These are phyloP conservation scores for Pleurotus cornucopiae DNA, from an alignment of 768 basidiomycete genomes.

Conservation along the genomic window DNA sequence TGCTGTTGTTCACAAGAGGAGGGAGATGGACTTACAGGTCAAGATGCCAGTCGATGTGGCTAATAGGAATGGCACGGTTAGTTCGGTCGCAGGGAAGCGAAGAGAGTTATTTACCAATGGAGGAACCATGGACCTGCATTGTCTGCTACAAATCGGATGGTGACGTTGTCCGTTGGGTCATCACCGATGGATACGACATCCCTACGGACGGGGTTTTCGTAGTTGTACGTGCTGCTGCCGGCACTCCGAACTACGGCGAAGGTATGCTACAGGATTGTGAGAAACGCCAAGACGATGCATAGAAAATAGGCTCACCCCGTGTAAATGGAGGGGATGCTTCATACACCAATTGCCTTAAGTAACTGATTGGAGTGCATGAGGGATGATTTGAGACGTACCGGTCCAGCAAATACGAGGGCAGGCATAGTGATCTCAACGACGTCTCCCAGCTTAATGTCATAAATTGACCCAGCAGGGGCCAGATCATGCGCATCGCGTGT, in stretches of 20 bases:
- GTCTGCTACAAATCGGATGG: constrained; percentile 62
- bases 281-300: neutral
- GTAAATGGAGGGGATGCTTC: constrained; percentile 43
- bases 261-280: constrained; percentile 22
- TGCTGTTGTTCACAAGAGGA: neutral
- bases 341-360: neutral
- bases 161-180: constrained; percentile 34
- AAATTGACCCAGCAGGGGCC: constrained; percentile 3
- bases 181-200: constrained; percentile 43
- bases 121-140: constrained; percentile 63
- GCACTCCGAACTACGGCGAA: constrained; percentile 41
- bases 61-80: constrained; percentile 10
- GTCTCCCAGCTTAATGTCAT: constrained; percentile 1
- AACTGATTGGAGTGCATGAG: neutral
- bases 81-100: neutral
- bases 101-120: constrained; percentile 29
- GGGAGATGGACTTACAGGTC: constrained; percentile 21
- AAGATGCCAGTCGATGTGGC: constrained; percentile 43
- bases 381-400: neutral
- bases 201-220: constrained; percentile 42
- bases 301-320: constrained; percentile 32
- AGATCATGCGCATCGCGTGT: constrained; percentile 26
- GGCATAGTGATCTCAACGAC: constrained; percentile 5
- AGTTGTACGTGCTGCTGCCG: constrained; percentile 35
- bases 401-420: neutral